A percentile compares a stretch with the other conserved stretches of the same genome.
Evolutionary conservation across 495 filamentous ascomycete species (phyloP).

Genomic region (Astrothelium macrocarpum): DNA sequence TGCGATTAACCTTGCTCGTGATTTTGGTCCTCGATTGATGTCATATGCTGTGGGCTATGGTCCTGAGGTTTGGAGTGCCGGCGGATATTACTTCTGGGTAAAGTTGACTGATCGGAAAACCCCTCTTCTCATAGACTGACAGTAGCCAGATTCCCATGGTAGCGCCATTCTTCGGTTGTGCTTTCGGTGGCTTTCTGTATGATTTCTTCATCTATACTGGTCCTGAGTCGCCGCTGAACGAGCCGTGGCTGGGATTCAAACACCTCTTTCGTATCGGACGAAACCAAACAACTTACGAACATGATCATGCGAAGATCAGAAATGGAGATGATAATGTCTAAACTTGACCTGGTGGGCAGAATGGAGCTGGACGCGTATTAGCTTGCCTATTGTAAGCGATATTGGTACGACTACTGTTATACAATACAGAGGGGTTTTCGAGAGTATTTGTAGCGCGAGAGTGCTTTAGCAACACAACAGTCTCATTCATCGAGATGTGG

Average conservation of each 20-base stretch:
- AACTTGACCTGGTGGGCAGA: too few species aligned
- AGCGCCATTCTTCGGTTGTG: constrained; percentile 47
- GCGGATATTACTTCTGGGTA: constrained; percentile 57
- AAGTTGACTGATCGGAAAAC: constrained; percentile 7
- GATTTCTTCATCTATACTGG: constrained; percentile 54
- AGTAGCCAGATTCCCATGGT: constrained; percentile 39
- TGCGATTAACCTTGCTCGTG: constrained; percentile 56
- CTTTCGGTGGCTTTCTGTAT: constrained; percentile 52
- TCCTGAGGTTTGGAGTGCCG: constrained; percentile 51
- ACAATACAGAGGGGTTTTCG: too few species aligned
- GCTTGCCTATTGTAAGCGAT: neutral
- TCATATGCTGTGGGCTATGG: constrained; percentile 56
- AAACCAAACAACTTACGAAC: neutral
- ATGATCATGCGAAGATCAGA: neutral
- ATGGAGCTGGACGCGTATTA: too few species aligned
- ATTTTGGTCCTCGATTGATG: constrained; percentile 57
- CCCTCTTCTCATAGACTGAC: neutral
- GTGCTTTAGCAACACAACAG: too few species aligned
- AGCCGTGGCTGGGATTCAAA: constrained; percentile 47
- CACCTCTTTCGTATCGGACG: constrained; percentile 16
- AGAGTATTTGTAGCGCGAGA: too few species aligned
- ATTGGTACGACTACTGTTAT: too few species aligned
- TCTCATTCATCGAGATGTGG: too few species aligned
- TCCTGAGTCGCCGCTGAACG: constrained; percentile 46
- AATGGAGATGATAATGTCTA: neutral